These are phyloP conservation scores for Perkinsus marinus DNA, from an alignment of 169 alveolate species.

Conservation along the genomic window DNA sequence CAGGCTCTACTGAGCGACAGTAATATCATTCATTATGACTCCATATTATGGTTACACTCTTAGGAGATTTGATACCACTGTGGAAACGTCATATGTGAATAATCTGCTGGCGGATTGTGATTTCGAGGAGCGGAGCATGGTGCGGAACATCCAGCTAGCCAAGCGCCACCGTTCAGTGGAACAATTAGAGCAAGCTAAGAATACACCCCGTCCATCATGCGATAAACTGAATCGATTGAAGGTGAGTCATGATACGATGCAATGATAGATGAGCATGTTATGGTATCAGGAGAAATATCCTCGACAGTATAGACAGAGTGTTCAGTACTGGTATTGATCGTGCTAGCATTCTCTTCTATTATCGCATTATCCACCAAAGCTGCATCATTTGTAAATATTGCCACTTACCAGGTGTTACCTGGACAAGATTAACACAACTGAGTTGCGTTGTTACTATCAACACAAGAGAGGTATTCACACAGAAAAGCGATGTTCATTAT, in stretches of 20 bases:
- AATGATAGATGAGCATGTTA: no score
- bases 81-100: background rate
- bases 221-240: background rate
- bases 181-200: background rate
- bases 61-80: background rate
- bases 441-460: no score
- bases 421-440: background rate
- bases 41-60: background rate
- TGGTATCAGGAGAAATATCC: background rate
- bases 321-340: background rate
- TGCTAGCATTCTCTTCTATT: no score
- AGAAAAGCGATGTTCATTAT: background rate
- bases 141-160: background rate
- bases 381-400: background rate
- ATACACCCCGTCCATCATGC: background rate
- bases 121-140: background rate
- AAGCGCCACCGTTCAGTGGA: background rate
- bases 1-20: background rate
- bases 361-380: background rate
- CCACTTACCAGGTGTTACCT: background rate
- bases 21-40: background rate
- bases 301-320: background rate
- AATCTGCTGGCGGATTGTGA: background rate
- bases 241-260: no score
- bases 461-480: no score